Evolutionary conservation across 352 stramenopile species (phyloP), one percentile per base, ranked within the genome.

Genomic region (Globisporangium cederbergense): DNA sequence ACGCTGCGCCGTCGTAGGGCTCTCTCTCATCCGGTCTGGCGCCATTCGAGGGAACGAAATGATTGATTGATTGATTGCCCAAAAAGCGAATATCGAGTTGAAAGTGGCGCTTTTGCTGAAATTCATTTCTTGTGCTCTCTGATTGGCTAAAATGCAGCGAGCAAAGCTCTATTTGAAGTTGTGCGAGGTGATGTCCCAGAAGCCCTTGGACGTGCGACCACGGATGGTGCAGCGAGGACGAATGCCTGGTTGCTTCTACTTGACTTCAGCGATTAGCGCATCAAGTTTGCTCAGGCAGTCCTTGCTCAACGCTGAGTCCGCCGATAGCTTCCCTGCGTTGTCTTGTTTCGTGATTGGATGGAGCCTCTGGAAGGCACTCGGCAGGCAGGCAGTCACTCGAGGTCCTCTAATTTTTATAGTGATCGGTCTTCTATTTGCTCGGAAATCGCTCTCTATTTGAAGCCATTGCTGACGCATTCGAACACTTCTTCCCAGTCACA

Each of bases 201-300:
- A 76, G 16, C 54, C 68, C 9, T 57, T 51, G 0, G 40, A 55
- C n/a, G 58, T 64, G 20, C 53, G 64, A 3, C 71, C 64, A 3
- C 46, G 22, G 4, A 58, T 62, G 13, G 47, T 62, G 45, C 76
- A 49, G 11, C 72, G 71, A 18, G 78, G 56, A 0, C 50, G 51
- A n/a, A 81, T 47, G 13, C 22, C 60, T 13, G 61, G 63, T 40
- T 78, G 65, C 10, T 51, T 70, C 20, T 59, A 20, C 50, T 75
- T 69, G 13, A 78, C 61, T 13, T 53, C 40, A 18, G 42, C 45
- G 14, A 75, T 67, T 10, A 73, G 25, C 9, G 18, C 43, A 16
- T 80, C 70, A 0, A 83, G 22, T 0, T 53, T 59, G 34, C 47
- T 53, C 61, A 81, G 58, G 16, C 77, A 79, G 11, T 69, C 45